Percentiles rank a stretch among this genome's conserved stretches.
Conservation (phyloP, 257 asterid species). For the Striga asiatica region DNA sequence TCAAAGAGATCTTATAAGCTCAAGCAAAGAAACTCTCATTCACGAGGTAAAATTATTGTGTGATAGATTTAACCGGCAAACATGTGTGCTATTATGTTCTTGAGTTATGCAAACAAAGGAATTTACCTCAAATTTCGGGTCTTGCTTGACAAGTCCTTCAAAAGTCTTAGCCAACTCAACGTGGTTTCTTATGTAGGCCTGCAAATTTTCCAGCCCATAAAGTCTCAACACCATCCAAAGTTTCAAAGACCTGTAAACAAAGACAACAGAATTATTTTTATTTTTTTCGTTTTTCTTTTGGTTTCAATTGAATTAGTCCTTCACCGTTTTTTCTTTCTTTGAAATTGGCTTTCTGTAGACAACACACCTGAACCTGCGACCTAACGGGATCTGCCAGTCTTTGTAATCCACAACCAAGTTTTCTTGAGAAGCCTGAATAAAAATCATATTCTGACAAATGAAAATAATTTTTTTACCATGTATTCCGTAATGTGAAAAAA, state of each 20-base stretch:
- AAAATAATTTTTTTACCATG: neutral
- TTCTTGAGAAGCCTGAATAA: conserved; percentile 64
- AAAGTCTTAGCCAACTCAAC: conserved; percentile 55
- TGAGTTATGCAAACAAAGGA: neutral
- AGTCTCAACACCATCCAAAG: conserved; percentile 94
- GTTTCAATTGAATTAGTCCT: no score
- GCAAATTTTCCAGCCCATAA: conserved; percentile 83
- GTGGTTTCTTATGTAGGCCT: conserved; percentile 78
- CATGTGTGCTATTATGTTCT: no score
- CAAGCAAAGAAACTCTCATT: no score
- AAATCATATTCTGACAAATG: neutral
- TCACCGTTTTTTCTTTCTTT: neutral
- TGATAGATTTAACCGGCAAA: no score
- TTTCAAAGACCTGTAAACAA: conserved; percentile 76
- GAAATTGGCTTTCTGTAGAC: conserved; percentile 4
- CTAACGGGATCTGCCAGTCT: conserved; percentile 97
- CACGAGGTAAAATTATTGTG: no score
- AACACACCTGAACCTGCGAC: conserved; percentile 94
- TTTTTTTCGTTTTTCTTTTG: no score
- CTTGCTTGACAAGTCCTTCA: conserved; percentile 63
- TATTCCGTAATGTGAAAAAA: neutral
- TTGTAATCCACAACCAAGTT: conserved; percentile 87
- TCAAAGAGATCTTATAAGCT: no score
- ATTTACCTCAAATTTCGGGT: conserved; percentile 81
- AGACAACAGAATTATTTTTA: no score